phyloP scores from a whole-genome alignment of 2,329 filamentous ascomycete genomes.

The Coniochaeta sp. region DNA sequence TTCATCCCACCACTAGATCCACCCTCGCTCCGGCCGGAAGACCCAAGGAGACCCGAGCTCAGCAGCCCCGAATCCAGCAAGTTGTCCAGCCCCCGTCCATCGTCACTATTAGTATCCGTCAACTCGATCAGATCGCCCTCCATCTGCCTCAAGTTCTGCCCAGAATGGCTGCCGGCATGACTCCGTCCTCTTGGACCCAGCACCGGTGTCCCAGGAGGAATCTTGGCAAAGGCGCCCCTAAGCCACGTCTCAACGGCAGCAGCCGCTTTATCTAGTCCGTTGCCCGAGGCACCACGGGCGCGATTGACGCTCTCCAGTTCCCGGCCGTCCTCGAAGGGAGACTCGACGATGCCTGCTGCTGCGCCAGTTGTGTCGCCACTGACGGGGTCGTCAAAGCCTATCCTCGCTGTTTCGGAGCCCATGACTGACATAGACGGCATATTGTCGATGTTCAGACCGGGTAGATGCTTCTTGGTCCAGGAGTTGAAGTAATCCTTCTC shows the following conservation, averaged over 20 bases:
- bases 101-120: slow-evolving; percentile 17
- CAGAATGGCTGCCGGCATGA: slow-evolving; percentile 11
- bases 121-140: slow-evolving; percentile 21
- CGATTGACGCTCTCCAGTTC: slow-evolving; percentile 32
- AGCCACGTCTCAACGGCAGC: slow-evolving; percentile 88
- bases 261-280: slow-evolving; percentile 71
- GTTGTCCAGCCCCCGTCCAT: slow-evolving; percentile 8
- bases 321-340: slow-evolving; percentile 40
- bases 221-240: slow-evolving; percentile 67
- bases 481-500: slow-evolving; percentile 78
- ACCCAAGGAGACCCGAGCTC: slow-evolving; percentile 18
- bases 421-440: slow-evolving; percentile 60
- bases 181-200: slow-evolving; percentile 22
- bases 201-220: slow-evolving; percentile 40
- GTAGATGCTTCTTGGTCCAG: slow-evolving; percentile 77
- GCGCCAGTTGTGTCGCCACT: slow-evolving; percentile 10
- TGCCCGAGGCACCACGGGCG: slow-evolving; percentile 28
- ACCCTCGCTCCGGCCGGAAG: slow-evolving; percentile 31
- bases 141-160: slow-evolving; percentile 11
- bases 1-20: slow-evolving; percentile 27
- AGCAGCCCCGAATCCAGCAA: slow-evolving; percentile 9
- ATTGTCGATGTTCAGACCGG: slow-evolving; percentile 65
- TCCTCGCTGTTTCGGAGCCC: slow-evolving; percentile 52
- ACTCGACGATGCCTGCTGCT: slow-evolving; percentile 39
- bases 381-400: slow-evolving; percentile 40